These are phyloP conservation scores for Phytophthora brassicae DNA, from an alignment of 352 stramenopile genomes.

Conservation along the genomic window DNA sequence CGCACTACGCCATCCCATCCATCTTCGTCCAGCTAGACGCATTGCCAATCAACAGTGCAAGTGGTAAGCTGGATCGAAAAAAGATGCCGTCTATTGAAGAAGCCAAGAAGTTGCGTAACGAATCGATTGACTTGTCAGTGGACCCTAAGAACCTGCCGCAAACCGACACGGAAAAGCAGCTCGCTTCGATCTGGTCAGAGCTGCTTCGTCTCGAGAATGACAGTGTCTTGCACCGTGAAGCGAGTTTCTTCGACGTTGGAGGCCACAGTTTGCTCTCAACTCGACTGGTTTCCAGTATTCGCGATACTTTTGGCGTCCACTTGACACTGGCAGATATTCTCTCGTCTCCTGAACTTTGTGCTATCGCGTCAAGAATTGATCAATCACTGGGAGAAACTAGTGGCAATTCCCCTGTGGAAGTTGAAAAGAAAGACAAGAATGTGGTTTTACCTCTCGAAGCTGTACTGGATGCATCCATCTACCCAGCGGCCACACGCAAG, in stretches of 20 bases:
- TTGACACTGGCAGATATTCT: constrained; percentile 81
- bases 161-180: constrained; percentile 58
- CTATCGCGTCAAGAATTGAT: constrained; percentile 63
- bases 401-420: background rate
- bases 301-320: constrained; percentile 61
- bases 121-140: constrained; percentile 72
- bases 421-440: constrained; percentile 32
- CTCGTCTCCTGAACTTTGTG: constrained; percentile 50
- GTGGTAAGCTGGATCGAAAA: constrained; percentile 90
- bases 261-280: constrained; percentile 81
- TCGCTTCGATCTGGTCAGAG: constrained; percentile 67
- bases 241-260: constrained; percentile 82
- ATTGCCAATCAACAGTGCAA: constrained; percentile 85
- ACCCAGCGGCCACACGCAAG: constrained; percentile 70
- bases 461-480: constrained; percentile 67
- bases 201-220: constrained; percentile 64
- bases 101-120: constrained; percentile 64
- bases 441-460: constrained; percentile 70
- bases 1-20: constrained; percentile 82
- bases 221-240: constrained; percentile 53
- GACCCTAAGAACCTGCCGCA: constrained; percentile 46
- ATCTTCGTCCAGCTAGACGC: constrained; percentile 82
- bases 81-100: constrained; percentile 76
- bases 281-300: constrained; percentile 70
- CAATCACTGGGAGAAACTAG: constrained; percentile 19